These are phyloP conservation scores for Tetrahymena malaccensis DNA, from an alignment of 73 alveolate genomes.

Conservation along the genomic window DNA sequence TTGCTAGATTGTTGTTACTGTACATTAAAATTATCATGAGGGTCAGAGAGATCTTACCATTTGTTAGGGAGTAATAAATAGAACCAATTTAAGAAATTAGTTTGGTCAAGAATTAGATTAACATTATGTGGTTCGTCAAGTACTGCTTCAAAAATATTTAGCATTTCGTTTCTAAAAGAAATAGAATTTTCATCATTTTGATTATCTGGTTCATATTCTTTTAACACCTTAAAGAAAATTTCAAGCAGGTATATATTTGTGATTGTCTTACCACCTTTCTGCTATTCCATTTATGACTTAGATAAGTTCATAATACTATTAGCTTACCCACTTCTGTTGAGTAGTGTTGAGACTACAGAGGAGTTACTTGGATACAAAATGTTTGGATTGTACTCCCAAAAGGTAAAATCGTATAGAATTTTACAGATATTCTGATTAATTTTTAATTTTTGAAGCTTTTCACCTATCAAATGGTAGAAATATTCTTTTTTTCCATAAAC, in stretches of 20 bases:
- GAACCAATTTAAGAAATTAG: background rate
- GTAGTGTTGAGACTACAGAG: background rate
- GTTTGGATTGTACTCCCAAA: background rate
- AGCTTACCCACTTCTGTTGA: background rate
- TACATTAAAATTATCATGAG: background rate
- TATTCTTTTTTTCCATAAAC: background rate
- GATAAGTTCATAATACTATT: background rate
- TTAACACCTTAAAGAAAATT: background rate
- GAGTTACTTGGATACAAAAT: background rate
- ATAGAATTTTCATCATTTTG: background rate
- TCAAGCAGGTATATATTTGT: background rate
- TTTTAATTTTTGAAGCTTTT: background rate
- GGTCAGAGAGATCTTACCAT: background rate
- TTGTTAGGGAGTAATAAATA: background rate
- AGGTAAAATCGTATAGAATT: background rate
- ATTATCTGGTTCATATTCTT: background rate
- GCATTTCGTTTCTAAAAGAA: background rate
- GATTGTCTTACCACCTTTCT: background rate
- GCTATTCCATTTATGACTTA: background rate
- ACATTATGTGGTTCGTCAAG: background rate
- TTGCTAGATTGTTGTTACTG: background rate
- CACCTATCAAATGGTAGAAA: background rate
- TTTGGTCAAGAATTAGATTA: background rate
- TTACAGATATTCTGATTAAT: background rate
- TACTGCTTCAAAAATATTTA: background rate